Base-by-base conservation (phyloP, 1,139 yeast genomes). In the Nakaseomyces sp. region DNA sequence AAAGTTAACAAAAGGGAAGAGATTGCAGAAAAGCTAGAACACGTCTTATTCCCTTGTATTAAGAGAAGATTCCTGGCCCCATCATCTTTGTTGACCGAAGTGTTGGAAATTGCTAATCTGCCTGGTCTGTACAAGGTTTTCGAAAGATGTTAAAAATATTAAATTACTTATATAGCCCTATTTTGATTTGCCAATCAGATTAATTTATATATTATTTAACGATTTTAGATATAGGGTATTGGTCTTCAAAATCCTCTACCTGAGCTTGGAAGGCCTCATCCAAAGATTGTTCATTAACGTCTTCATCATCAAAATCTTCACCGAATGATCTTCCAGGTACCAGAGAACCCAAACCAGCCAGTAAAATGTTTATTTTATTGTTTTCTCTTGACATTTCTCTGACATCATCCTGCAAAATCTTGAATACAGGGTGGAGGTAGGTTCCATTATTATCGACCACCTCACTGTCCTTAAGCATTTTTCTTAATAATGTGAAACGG, bases 71-170 rank as follows among this genome's bases (percentile, higher is more conserved):
- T 88, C 29, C 60, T 87, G 16, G 95, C 93, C 0, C 76, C 95
- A 0, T 67, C 67, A 17, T 58, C 57, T 4, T 55, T 88, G 26
- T 52, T 64, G 2, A 60, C 70, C 17, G 81, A 77, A 47, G 77
- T 88, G 5, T 74, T 85, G 2, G 95, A 91, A 60, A 77, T 93
- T 36, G 97, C 98, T 0, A 89, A 83, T 58, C 67, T 93, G 35
- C 97, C 97, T 0, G 95, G 95, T 0, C 66, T 93, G 44, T 93
- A 93, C 64, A 77, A 73, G 55, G 95, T 93, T 4, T 91, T 91
- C 68, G 99, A 91, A 65, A 71, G 98, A 57, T 91, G 98, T 59
- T 88, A 51, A 46, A 13, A n/a, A n/a, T n/a, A n/a, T n/a, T n/a
- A n/a, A n/a, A n/a, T n/a, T n/a, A n/a, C n/a, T n/a, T n/a, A n/a